Evolutionary conservation across 768 basidiomycete species (phyloP), one percentile per base, ranked within the genome.

Genomic region (Leccinum rimulosum): DNA sequence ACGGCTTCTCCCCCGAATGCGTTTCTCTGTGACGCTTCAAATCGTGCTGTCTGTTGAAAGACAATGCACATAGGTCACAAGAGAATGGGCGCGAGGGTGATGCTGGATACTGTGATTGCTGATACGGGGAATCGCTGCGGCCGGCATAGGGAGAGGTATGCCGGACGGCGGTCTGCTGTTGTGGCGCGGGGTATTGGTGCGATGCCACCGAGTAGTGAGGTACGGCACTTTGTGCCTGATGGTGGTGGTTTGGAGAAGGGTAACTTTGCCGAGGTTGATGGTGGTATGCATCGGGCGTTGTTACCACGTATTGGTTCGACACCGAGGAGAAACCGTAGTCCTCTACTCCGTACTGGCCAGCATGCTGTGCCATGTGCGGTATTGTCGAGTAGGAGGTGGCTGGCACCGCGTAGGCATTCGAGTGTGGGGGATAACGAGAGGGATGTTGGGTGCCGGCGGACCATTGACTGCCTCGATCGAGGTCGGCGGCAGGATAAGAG

Each of bases 31-130:
- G 91, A 36, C 91, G 82, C 70, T 92, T 92, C 68, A 93, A 72
- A 71, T 93, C 91, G 69, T 93, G 91, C 70, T 90, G 88, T 48
- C 91, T 84, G 68, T 91, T 91, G 77, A 93, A 93, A 22, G 90
- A 91, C 61, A 92, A 72, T 11, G 89, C 81, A 70, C 91, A 93
- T 62, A 91, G 71, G 64, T 88, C 85, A 60, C 87, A 89, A 10
- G 82, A 77, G 65, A 84, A 89, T 19, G 87, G 86, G 40, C 86
- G 80, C 17, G 77, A 71, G 7, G 84, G 81, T n/a, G 85, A 82
- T 40, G 82, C 76, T 28, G 85, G 80, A 70, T 83, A 84, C 57
- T 84, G 82, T 40, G 77, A 68, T 50, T 56, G 69, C 28, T 55
- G 67, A 55, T 61, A 67, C 5, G 54, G 61, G n/a, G 66, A 51